Evolutionary conservation across 192 early-diverging fungal genomes (phyloP), one percentile per base, ranked within the genome.

Genomic region (Phycomyces nitens): DNA sequence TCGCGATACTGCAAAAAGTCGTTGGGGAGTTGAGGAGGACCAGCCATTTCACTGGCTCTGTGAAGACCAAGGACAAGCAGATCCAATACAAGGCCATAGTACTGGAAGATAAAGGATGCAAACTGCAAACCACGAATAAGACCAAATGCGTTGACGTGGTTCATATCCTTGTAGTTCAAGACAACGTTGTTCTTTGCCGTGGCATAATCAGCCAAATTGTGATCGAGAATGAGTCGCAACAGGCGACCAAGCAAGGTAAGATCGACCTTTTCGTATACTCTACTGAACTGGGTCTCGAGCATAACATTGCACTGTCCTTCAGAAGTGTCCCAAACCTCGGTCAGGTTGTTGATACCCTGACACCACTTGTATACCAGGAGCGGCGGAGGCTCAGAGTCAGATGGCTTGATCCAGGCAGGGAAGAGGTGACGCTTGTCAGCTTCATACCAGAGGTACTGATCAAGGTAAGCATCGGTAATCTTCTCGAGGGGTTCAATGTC

Each of bases 191-290:
- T 99, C 81, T 99, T 99, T 66, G 95, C 94, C 0, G 97, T 97
- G 87, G 98, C 95, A 72, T 99, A 99, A 68, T 99, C 97, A n/a
- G 97, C 97, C 84, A 99, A 85, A 72, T 98, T 97, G 83, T 98
- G 97, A 78, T 99, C 97, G 42, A 99, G 78, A 77, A 99, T 93
- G 42, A 99, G 81, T 44, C 97, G 88, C 69, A 99, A 76, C 29
- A 99, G 80, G 50, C 94, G 87, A 59, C 94, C 94, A 39, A 99
- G 85, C 52, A 99, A 79, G 29, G 95, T 98, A 64, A 99, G 82
- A 84, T 99, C 95, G 41, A 99, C 92, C 82, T 98, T 98, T 73
- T 97, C 95, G 65, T 93, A 94, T 16, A 98, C 86, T 56, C 92
- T 92, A 74, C 88, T 90, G 41, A 99, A 88, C 54, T 78, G 84